phyloP scores from a whole-genome alignment of 2,329 filamentous ascomycete genomes.

The Colletotrichum navitas region DNA sequence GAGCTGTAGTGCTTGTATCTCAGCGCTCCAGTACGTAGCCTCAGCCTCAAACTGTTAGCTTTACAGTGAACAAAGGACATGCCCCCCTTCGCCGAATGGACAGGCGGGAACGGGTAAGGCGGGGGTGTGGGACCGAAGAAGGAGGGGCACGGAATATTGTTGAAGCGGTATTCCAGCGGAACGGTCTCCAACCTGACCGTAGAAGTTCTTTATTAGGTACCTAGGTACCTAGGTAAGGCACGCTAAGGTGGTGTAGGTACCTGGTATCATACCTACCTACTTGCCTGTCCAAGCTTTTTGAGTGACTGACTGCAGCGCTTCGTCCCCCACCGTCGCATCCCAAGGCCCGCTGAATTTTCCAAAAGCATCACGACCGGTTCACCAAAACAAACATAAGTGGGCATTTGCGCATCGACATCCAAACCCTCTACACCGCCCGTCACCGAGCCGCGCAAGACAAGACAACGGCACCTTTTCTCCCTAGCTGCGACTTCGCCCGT shows the following conservation, averaged over 20 bases:
- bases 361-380: slow-evolving; percentile 15
- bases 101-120: slow-evolving; percentile 10
- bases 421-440: too few species aligned
- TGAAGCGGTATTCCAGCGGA: slow-evolving; percentile 15
- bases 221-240: too few species aligned
- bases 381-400: slow-evolving; percentile 2
- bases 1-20: background rate
- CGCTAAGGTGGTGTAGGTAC: background rate
- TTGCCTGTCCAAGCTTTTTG: background rate
- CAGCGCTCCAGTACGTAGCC: background rate
- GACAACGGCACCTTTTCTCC: background rate
- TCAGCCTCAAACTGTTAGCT: background rate
- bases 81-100: background rate
- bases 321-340: slow-evolving; percentile 39
- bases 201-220: background rate
- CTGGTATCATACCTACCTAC: background rate
- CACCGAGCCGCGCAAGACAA: background rate
- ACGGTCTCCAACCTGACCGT: too few species aligned
- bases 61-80: slow-evolving; percentile 7
- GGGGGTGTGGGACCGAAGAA: background rate
- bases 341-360: slow-evolving; percentile 39
- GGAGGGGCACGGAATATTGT: slow-evolving; percentile 34
- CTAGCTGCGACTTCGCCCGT: background rate
- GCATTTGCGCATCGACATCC: background rate
- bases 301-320: background rate